These are phyloP conservation scores for Saccharomycopsis amapae DNA, from an alignment of 805 yeast species.

Conservation along the genomic window DNA sequence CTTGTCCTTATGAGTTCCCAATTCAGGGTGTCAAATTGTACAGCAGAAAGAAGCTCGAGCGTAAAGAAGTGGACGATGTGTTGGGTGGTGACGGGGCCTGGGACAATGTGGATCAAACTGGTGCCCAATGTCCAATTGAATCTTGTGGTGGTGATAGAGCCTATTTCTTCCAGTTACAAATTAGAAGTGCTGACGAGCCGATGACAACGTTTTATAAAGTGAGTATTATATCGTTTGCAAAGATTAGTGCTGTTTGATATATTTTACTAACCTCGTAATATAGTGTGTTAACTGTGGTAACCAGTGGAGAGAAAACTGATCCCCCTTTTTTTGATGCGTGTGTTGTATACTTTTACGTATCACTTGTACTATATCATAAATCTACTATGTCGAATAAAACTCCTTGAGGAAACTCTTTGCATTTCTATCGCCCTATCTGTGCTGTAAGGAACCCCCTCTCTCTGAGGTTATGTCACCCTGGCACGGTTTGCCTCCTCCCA, in stretches of 20 bases:
- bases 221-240: conserved; percentile 8
- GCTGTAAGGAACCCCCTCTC: too few species aligned
- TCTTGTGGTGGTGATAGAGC: conserved; percentile 85
- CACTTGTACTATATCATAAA: not conserved
- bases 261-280: conserved; percentile 3
- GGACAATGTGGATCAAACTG: conserved; percentile 97
- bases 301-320: conserved; percentile 92
- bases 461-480: too few species aligned
- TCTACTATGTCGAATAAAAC: too few species aligned
- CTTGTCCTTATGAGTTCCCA: conserved; percentile 94
- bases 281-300: conserved; percentile 82
- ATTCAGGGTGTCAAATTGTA: conserved; percentile 76
- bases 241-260: not conserved
- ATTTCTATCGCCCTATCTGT: too few species aligned
- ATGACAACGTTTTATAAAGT: conserved; percentile 93
- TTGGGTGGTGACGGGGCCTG: conserved; percentile 96
- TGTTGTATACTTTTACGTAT: not conserved
- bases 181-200: conserved; percentile 97
- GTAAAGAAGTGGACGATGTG: conserved; percentile 93
- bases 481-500: too few species aligned
- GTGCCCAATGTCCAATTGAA: conserved; percentile 86
- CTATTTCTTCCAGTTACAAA: conserved; percentile 93
- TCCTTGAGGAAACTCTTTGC: too few species aligned
- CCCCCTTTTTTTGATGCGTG: not conserved
- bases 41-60: conserved; percentile 73